phyloP scores from a whole-genome alignment of 1,284 basidiomycete genomes.

The Microbotryum silenes-acaulis region DNA sequence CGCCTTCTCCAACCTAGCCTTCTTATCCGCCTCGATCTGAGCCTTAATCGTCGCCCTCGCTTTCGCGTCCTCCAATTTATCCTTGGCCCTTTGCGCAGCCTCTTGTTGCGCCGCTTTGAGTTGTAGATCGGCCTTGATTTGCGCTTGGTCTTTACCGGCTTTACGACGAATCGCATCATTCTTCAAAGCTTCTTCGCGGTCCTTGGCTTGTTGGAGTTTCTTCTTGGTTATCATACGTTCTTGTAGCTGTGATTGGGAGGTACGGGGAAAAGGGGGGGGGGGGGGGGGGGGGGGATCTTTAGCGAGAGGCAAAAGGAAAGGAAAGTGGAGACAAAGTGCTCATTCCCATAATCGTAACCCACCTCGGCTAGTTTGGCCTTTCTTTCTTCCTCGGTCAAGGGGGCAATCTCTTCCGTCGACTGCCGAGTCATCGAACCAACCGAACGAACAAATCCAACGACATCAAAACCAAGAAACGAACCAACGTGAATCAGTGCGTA shows the following conservation, averaged over 20 bases:
- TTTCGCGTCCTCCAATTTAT: constrained; percentile 75
- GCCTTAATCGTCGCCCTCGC: constrained; percentile 77
- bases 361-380: constrained; percentile 66
- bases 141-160: constrained; percentile 66
- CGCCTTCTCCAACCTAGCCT: constrained; percentile 72
- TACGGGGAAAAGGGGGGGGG: not conserved
- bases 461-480: no score
- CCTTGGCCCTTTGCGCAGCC: constrained; percentile 69
- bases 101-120: constrained; percentile 63
- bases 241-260: constrained; percentile 45
- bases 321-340: not conserved
- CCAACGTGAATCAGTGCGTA: no score
- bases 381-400: constrained; percentile 92
- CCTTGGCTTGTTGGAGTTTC: constrained; percentile 54
- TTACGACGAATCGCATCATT: constrained; percentile 78
- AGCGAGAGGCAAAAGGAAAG: not conserved
- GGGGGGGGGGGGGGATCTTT: no score
- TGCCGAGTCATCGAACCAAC: constrained; percentile 38
- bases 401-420: constrained; percentile 88
- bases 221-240: constrained; percentile 69
- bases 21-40: constrained; percentile 89
- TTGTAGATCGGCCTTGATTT: constrained; percentile 60
- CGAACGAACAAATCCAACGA: no score
- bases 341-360: constrained; percentile 4
- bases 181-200: constrained; percentile 60